phyloP scores from a whole-genome alignment of 345 rosid genomes.

The Eucalyptus polybractea region DNA sequence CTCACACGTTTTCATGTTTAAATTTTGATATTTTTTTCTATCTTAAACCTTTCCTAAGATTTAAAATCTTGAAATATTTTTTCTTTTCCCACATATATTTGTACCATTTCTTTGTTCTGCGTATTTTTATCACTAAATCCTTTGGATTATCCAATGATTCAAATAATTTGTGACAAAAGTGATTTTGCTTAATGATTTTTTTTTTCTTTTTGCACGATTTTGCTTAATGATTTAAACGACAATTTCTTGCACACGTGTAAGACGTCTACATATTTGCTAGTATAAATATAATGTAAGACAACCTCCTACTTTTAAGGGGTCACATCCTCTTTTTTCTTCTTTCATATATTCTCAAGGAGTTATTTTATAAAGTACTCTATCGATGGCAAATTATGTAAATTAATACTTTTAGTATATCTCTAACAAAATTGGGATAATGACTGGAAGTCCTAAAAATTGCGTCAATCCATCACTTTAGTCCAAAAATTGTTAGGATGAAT shows the following conservation, averaged over 20 bases:
- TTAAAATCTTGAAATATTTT: neutral
- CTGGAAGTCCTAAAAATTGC: neutral
- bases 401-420: neutral
- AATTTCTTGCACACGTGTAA: neutral
- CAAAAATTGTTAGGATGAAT: neutral
- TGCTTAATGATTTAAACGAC: neutral
- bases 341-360: neutral
- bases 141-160: neutral
- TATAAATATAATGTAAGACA: neutral
- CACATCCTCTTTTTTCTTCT: neutral
- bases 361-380: neutral
- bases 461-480: neutral
- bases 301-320: neutral
- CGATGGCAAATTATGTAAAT: neutral
- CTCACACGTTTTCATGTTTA: neutral
- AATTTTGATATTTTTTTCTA: neutral
- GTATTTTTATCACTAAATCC: neutral
- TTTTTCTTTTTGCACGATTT: too few relatives aligned
- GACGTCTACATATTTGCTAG: neutral
- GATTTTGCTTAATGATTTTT: neutral
- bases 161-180: neutral
- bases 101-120: neutral
- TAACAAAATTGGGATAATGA: neutral
- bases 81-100: neutral
- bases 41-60: neutral